phyloP scores from a whole-genome alignment of 1,284 basidiomycete species.

The Malassezia caprae region DNA sequence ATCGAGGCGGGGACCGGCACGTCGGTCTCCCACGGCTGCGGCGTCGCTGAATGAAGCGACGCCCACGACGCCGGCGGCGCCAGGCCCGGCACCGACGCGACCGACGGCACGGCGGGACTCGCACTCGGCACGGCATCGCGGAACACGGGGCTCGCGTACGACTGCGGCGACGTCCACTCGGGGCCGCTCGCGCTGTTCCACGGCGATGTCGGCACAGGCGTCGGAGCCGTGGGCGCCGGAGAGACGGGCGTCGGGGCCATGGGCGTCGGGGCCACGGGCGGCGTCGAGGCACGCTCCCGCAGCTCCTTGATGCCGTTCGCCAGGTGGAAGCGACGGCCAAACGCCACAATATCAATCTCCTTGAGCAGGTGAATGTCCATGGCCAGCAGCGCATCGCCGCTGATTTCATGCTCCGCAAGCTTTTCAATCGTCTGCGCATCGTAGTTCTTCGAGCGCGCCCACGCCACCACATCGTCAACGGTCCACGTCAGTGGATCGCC shows the following conservation, averaged over 20 bases:
- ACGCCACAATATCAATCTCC: slow-evolving; percentile 87
- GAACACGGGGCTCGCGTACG: not conserved
- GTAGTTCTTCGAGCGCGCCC: slow-evolving; percentile 75
- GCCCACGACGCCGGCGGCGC: not conserved
- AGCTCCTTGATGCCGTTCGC: slow-evolving; percentile 89
- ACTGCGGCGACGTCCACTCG: not conserved
- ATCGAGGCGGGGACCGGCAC: not conserved
- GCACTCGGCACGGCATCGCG: not conserved
- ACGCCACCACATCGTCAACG: slow-evolving; percentile 79
- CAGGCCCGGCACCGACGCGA: not conserved
- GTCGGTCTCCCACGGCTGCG: not conserved
- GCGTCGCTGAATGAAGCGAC: not conserved
- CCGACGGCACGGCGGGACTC: not conserved
- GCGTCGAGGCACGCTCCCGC: slow-evolving; percentile 47
- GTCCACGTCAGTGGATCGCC: slow-evolving; percentile 64
- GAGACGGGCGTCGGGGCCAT: not conserved
- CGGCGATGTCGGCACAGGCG: not conserved
- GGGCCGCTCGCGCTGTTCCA: not conserved
- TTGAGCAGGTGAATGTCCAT: slow-evolving; percentile 86
- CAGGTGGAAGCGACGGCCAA: slow-evolving; percentile 86
- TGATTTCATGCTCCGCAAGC: slow-evolving; percentile 82
- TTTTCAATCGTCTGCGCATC: slow-evolving; percentile 68
- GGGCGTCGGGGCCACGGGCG: not conserved
- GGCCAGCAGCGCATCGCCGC: slow-evolving; percentile 87
- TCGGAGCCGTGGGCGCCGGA: too few species aligned